Base-by-base conservation (phyloP, 208 protist genomes). In the Leishmania martiniquensis region DNA sequence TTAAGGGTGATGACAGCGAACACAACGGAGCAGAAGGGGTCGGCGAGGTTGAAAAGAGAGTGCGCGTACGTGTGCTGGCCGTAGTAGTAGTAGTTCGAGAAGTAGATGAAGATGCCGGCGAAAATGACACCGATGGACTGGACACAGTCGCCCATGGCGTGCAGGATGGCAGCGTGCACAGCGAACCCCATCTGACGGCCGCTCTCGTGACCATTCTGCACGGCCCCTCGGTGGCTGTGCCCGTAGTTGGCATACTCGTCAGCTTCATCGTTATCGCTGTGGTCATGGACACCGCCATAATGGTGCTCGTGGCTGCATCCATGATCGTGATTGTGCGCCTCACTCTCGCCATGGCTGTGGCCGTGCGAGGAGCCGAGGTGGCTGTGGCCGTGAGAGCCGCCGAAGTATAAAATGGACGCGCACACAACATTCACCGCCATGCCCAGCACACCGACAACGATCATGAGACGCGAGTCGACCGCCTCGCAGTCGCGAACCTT, bases 71-170 rank as follows among this genome's bases (percentile, higher is more conserved):
- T 83, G 37, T 81, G 83, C 37, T 62, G 75, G 52, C 88, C 89
- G 81, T 86, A 91, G 69, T 75, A 69, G 52, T 51, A 71, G 15
- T 63, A 37, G 81, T 96, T 96, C 7, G 77, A 84, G 22, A 89
- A 63, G 84, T 94, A 98, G 70, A 98, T 97, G 70, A 96, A 88
- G 29, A 76, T 71, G 39, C 90, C 91, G 2, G 95, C 94, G 25
- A 97, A 37, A 39, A 98, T 96, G 47, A 98, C 95, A 47, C 95
- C 95, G 60, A 95, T 45, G 49, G 87, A 93, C 89, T 97, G 95
- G 0, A 97, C 86, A 76, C 91, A 97, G 76, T 98, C 95, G n/a
- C 94, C 94, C 12, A 98, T 80, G 1, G 93, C 94, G 77, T 98
- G 95, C 47, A 98, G 88, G 34, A 97, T 89, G 20, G 95, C 94